Conservation (phyloP, 345 rosid genomes). For the Eucalyptus regnans region DNA sequence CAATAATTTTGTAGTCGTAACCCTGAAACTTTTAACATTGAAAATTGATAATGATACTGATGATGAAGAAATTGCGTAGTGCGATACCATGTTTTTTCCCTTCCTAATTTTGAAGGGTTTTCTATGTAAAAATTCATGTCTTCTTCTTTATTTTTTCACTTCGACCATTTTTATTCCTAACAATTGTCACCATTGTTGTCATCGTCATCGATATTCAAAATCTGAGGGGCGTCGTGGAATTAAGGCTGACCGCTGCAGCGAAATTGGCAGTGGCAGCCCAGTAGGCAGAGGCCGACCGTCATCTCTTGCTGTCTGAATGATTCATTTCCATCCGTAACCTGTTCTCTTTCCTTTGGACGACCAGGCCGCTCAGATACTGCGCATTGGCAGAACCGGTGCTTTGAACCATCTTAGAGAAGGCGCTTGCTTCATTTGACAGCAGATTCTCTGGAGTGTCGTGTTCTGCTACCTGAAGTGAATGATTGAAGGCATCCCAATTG, state of each 20-base stretch:
- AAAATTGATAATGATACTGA: background rate
- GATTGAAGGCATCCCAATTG: background rate
- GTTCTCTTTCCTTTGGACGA: slow-evolving; percentile 16
- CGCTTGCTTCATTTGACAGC: slow-evolving; percentile 45
- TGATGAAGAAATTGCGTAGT: background rate
- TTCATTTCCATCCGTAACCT: background rate
- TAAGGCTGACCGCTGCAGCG: slow-evolving; percentile 61
- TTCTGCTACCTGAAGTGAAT: slow-evolving; percentile 52
- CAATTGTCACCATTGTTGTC: slow-evolving; percentile 30
- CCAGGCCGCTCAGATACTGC: slow-evolving; percentile 49
- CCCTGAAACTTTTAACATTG: background rate
- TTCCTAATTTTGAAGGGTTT: background rate
- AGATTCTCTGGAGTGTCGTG: slow-evolving; percentile 56
- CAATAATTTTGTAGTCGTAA: background rate
- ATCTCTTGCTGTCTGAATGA: background rate
- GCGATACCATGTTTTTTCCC: background rate
- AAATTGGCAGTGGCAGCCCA: slow-evolving; percentile 75
- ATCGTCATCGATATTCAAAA: slow-evolving; percentile 36
- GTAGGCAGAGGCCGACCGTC: slow-evolving; percentile 63
- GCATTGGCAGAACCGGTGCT: slow-evolving; percentile 75
- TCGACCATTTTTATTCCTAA: background rate
- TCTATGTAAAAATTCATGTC: too few relatives aligned
- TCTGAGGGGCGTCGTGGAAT: slow-evolving; percentile 52
- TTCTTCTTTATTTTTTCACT: background rate
- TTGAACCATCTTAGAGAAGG: slow-evolving; percentile 67